These are phyloP conservation scores for Diaporthe caulivora DNA, from an alignment of 2,329 filamentous ascomycete species.

Conservation along the genomic window DNA sequence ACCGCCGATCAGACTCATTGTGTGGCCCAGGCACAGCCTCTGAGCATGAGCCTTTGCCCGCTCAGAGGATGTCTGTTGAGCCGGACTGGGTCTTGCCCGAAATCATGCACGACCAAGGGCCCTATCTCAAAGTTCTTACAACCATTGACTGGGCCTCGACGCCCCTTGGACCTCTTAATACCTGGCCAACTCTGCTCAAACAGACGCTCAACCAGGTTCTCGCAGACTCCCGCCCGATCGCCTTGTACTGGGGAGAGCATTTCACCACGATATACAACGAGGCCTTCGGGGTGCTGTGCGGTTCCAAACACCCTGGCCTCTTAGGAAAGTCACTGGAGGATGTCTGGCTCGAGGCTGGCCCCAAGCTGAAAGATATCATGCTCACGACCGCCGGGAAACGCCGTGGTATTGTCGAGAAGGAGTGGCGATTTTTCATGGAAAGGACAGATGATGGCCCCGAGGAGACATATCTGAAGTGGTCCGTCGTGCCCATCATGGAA, in stretches of 20 bases:
- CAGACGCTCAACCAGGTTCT: conserved; percentile 56
- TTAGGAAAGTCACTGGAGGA: conserved; percentile 71
- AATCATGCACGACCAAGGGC: conserved; percentile 48
- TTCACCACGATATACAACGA: conserved; percentile 77
- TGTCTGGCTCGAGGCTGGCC: conserved; percentile 68
- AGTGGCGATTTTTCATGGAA: conserved; percentile 60
- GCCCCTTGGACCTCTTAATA: conserved; percentile 56
- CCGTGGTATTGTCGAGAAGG: conserved; percentile 54
- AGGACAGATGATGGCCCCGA: conserved; percentile 55
- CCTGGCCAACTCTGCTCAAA: conserved; percentile 58
- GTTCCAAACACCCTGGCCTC: conserved; percentile 72
- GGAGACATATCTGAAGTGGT: conserved; percentile 63
- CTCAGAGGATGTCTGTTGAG: conserved; percentile 43
- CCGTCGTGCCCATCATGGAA: conserved; percentile 60
- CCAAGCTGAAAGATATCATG: conserved; percentile 55
- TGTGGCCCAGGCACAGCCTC: conserved; percentile 3
- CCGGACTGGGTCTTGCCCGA: conserved; percentile 49
- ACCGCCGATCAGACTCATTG: conserved; percentile 34
- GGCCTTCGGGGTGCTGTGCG: conserved; percentile 72
- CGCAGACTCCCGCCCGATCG: conserved; percentile 60
- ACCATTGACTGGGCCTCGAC: conserved; percentile 59
- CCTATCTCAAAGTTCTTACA: conserved; percentile 53
- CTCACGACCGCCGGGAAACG: conserved; percentile 49
- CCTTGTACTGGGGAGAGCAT: conserved; percentile 68
- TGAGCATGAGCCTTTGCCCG: conserved; percentile 32